A percentile compares a stretch with the other conserved stretches of the same genome.
These are phyloP conservation scores for Alternaria dauci DNA, from an alignment of 2,329 filamentous ascomycete genomes.

Conservation along the genomic window DNA sequence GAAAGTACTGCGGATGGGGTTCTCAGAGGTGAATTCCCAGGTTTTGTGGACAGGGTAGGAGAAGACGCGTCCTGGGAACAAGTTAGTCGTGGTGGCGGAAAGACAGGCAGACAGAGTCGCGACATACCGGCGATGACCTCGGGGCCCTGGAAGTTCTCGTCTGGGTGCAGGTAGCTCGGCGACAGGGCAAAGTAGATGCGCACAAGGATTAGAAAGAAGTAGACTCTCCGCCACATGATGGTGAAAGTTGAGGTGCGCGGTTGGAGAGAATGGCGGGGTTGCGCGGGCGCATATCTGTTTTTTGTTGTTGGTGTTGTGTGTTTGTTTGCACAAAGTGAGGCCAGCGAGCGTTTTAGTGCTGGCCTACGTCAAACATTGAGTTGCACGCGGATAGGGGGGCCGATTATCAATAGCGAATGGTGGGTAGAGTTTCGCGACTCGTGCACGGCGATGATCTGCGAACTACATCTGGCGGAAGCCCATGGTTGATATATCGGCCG, in stretches of 20 bases:
- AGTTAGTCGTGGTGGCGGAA: slow-evolving; percentile 18
- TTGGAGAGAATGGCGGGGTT: slow-evolving; percentile 21
- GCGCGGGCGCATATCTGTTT: slow-evolving; percentile 45
- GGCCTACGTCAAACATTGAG: slow-evolving; percentile 34
- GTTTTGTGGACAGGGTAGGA: slow-evolving; percentile 88
- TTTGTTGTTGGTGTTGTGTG: slow-evolving; percentile 13
- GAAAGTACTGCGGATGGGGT: slow-evolving; percentile 94
- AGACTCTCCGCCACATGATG: slow-evolving; percentile 89
- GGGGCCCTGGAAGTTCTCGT: slow-evolving; percentile 98
- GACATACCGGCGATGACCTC: slow-evolving; percentile 88
- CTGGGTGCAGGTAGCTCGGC: slow-evolving; percentile 95
- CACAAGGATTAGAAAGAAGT: slow-evolving; percentile 83
- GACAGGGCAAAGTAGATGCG: slow-evolving; percentile 93
- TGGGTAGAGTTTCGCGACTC: slow-evolving; percentile 15
- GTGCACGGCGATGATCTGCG: slow-evolving; percentile 9
- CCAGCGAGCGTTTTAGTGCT: slow-evolving; percentile 34
- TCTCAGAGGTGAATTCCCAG: slow-evolving; percentile 92
- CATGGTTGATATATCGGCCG: slow-evolving; percentile 14
- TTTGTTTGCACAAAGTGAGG: slow-evolving; percentile 25
- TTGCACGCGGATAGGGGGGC: slow-evolving; percentile 36
- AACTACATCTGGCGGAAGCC: slow-evolving; percentile 27
- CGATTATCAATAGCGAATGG: slow-evolving; percentile 10
- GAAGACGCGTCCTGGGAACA: slow-evolving; percentile 80
- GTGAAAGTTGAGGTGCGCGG: slow-evolving; percentile 28
- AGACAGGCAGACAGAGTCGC: neutral